These are phyloP conservation scores for Nakazawaea wickerhamii DNA, from an alignment of 805 yeast species.

Conservation along the genomic window DNA sequence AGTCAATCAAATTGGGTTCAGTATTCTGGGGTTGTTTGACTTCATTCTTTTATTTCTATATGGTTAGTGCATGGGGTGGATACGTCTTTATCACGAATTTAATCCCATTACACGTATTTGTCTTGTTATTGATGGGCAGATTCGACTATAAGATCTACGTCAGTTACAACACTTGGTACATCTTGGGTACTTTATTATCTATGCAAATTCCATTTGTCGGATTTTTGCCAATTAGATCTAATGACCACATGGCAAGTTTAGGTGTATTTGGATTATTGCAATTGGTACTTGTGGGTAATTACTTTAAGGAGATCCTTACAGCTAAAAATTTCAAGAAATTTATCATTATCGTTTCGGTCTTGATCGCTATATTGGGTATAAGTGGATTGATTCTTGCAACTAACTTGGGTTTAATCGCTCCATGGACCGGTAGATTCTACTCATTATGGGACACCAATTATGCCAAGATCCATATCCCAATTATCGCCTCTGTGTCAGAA, in stretches of 20 bases:
- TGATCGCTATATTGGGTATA: slow-evolving; percentile 59
- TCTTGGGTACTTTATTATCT: slow-evolving; percentile 94
- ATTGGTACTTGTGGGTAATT: slow-evolving; percentile 80
- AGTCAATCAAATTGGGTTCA: slow-evolving; percentile 87
- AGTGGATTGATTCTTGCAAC: slow-evolving; percentile 75
- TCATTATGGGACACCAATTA: slow-evolving; percentile 97
- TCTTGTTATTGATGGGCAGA: slow-evolving; percentile 89
- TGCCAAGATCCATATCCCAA: slow-evolving; percentile 97
- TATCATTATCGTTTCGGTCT: slow-evolving; percentile 50
- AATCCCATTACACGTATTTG: slow-evolving; percentile 92
- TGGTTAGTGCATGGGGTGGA: slow-evolving; percentile 99
- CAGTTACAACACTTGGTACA: slow-evolving; percentile 94
- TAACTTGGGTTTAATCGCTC: slow-evolving; percentile 89
- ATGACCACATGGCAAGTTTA: slow-evolving; percentile 97
- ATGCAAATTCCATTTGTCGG: slow-evolving; percentile 99
- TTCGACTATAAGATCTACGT: slow-evolving; percentile 78
- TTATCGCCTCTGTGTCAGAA: slow-evolving; percentile 97
- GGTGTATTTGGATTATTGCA: slow-evolving; percentile 96
- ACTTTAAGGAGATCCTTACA: slow-evolving; percentile 68
- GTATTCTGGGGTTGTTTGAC: slow-evolving; percentile 77
- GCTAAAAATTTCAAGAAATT: slow-evolving; percentile 68
- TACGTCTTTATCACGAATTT: slow-evolving; percentile 97
- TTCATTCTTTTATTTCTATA: slow-evolving; percentile 89
- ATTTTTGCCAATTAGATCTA: slow-evolving; percentile 91
- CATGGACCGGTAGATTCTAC: slow-evolving; percentile 99